phyloP scores from a whole-genome alignment of 805 yeast genomes.

The Cyberlindnera amylophila region DNA sequence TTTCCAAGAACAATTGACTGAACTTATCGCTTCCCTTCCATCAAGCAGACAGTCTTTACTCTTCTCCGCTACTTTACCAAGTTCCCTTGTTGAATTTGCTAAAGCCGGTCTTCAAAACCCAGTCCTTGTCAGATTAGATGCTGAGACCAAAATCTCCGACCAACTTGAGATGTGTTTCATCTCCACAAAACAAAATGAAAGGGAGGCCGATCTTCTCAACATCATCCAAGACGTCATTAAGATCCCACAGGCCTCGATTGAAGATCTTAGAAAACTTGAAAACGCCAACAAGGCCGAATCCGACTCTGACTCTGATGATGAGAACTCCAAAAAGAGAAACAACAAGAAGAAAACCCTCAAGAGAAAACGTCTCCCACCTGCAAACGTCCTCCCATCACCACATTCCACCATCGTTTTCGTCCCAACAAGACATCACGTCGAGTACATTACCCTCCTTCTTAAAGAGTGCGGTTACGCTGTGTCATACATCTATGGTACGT shows the following conservation, averaged over 20 bases:
- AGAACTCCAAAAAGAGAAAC: constrained; percentile 31
- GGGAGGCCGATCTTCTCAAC: constrained; percentile 81
- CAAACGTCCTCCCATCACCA: constrained; percentile 79
- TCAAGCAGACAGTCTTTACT: constrained; percentile 79
- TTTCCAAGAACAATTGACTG: constrained; percentile 88
- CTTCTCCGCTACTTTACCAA: constrained; percentile 94
- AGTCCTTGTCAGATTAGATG: constrained; percentile 85
- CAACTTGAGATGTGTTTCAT: constrained; percentile 87
- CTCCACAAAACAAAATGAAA: constrained; percentile 73
- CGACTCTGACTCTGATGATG: constrained; percentile 50
- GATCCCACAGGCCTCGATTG: constrained; percentile 74
- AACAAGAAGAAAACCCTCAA: constrained; percentile 36
- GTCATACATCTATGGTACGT: constrained; percentile 88
- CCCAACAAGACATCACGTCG: constrained; percentile 98
- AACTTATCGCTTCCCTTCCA: constrained; percentile 80
- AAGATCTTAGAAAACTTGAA: constrained; percentile 54
- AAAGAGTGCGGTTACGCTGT: constrained; percentile 79
- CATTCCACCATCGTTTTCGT: constrained; percentile 89
- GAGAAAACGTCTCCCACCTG: constrained; percentile 65
- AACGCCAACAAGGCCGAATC: constrained; percentile 38
- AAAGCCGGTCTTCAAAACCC: constrained; percentile 95
- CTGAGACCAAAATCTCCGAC: constrained; percentile 88
- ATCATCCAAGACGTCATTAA: constrained; percentile 81
- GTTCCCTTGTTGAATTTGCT: constrained; percentile 90
- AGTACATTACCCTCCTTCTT: constrained; percentile 70